A percentile compares a stretch with the other conserved stretches of the same genome.
Evolutionary conservation across 2,329 filamentous ascomycete genomes (phyloP).

Genomic region (Dendryphion nanum): DNA sequence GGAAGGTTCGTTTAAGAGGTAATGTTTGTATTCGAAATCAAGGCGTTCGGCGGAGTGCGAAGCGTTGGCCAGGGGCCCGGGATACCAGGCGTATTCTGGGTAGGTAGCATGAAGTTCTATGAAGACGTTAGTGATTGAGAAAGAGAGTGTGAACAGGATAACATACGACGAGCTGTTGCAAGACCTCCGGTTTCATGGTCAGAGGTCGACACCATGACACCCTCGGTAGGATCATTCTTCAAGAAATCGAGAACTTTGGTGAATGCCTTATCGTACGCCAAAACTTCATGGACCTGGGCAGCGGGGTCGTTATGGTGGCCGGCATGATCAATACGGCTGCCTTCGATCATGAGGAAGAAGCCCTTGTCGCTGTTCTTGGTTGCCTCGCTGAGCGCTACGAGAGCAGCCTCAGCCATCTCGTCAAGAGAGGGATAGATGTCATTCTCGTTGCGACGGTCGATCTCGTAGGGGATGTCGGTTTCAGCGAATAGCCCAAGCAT

Average conservation of each 20-base stretch:
- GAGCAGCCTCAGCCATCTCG: slow-evolving; percentile 84
- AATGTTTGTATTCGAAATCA: slow-evolving; percentile 58
- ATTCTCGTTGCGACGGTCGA: slow-evolving; percentile 78
- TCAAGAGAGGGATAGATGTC: slow-evolving; percentile 83
- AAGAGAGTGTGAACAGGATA: not conserved
- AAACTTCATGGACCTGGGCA: slow-evolving; percentile 71
- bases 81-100: slow-evolving; percentile 77
- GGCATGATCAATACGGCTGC: slow-evolving; percentile 92
- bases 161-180: slow-evolving; percentile 71
- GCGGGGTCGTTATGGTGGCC: slow-evolving; percentile 62
- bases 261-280: slow-evolving; percentile 92
- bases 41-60: slow-evolving; percentile 73
- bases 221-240: slow-evolving; percentile 67
- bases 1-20: slow-evolving; percentile 49
- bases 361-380: slow-evolving; percentile 83
- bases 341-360: slow-evolving; percentile 99
- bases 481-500: slow-evolving; percentile 82
- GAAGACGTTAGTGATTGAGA: slow-evolving; percentile 10
- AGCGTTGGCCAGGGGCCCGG: slow-evolving; percentile 75
- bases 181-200: slow-evolving; percentile 97
- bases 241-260: slow-evolving; percentile 81
- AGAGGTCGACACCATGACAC: slow-evolving; percentile 82
- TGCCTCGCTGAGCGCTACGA: slow-evolving; percentile 75
- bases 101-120: slow-evolving; percentile 60
- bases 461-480: slow-evolving; percentile 85